Base-by-base conservation (phyloP, 2,329 filamentous ascomycete genomes). In the Parasarocladium wereldwijsianum region DNA sequence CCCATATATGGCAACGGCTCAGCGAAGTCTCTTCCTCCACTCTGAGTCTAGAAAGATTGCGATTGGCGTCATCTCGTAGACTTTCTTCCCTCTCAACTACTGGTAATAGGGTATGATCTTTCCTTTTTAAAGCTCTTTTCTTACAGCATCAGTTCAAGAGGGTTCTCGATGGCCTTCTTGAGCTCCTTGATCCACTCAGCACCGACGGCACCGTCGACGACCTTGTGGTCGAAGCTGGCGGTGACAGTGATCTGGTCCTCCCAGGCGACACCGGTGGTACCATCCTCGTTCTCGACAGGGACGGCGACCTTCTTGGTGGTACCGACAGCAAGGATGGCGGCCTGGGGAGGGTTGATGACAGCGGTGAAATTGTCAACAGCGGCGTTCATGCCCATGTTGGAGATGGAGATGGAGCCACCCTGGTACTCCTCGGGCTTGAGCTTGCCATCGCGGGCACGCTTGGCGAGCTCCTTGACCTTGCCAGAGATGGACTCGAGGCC, bases 341-440 rank as follows among this genome's bases (percentile, higher is more conserved):
- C 82, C 66, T 98, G 92, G 32, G 90, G 90, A 42, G 92, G 90
- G 74, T 98, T 98, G 70, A 98, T 93, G 51, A 98, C 81, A 43
- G 90, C 90, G 31, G 90, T 96, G 64, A 98, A 98, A 55, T 86
- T 75, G 62, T 96, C 86, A 39, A 98, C 78, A 29, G 90, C 87
- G 27, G 76, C 52, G 72, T 98, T 98, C 90, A 98, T 98, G 59
- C 90, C 90, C 90, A 98, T 93, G 75, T 98, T 98, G 64, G 83
- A 93, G 62, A 98, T 96, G 57, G 87, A 94, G 63, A 98, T 93
- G 54, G 84, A 93, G 55, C 90, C 90, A 33, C 90, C 90, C 69
- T 94, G 87, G 75, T 93, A 98, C 63, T 98, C 86, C 58, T 98
- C 87, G 27, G 90, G 90, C 78, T 96, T 96, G 47, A 98, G 80